Percentiles rank a stretch among this genome's conserved stretches.
Evolutionary conservation across 202 grass and related monocot genomes (phyloP).

Genomic region (Hordeum pubiflorum): DNA sequence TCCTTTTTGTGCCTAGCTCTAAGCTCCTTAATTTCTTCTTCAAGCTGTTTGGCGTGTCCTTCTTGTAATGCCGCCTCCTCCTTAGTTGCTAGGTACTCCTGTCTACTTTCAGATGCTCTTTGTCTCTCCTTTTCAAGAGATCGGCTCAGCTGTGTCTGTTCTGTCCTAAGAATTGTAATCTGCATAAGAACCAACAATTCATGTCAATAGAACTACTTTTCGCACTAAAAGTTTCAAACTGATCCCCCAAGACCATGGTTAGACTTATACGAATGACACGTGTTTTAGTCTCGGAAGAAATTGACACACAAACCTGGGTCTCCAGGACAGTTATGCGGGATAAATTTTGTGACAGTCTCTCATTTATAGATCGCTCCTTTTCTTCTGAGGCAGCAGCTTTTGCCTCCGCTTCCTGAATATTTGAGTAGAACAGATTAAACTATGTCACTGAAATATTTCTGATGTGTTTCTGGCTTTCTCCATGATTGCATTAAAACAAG

Average conservation of each 20-base stretch:
- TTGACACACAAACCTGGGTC: conserved; percentile 62
- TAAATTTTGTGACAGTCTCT: conserved; percentile 73
- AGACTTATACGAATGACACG: not conserved
- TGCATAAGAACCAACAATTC: conserved; percentile 34
- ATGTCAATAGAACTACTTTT: conserved; percentile 12
- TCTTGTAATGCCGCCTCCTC: conserved; percentile 91
- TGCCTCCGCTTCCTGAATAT: conserved; percentile 94
- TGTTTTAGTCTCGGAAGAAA: not conserved
- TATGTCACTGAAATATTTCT: not conserved
- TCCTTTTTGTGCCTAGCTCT: conserved; percentile 75
- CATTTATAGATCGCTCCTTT: conserved; percentile 80
- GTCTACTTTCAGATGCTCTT: conserved; percentile 96
- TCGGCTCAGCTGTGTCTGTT: conserved; percentile 93
- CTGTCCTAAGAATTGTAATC: conserved; percentile 96
- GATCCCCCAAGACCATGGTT: not conserved
- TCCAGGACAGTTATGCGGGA: conserved; percentile 89
- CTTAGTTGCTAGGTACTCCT: conserved; percentile 81
- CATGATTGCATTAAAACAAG: not conserved
- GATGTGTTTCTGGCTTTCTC: not conserved
- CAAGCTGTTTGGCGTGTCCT: conserved; percentile 79
- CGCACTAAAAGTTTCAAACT: conserved; percentile 5
- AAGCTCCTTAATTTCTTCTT: conserved; percentile 92
- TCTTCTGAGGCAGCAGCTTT: conserved; percentile 95
- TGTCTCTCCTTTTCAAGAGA: conserved; percentile 98
- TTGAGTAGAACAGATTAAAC: conserved; percentile 16